These are phyloP conservation scores for Nicotiana rustica DNA, from an alignment of 305 asterid species.

Conservation along the genomic window DNA sequence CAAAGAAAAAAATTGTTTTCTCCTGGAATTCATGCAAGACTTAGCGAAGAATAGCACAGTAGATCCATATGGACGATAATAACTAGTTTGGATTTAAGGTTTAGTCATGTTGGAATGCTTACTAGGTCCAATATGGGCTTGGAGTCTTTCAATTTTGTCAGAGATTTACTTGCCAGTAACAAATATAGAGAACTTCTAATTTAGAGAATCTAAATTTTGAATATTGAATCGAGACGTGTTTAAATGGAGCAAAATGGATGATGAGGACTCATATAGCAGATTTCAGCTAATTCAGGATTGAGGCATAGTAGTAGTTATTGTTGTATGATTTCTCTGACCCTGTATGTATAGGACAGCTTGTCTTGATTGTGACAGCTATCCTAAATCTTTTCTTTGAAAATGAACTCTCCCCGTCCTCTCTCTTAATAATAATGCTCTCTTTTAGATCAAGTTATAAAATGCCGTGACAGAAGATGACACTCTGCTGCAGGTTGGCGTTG, in stretches of 20 bases:
- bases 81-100: neutral
- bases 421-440: neutral
- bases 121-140: neutral
- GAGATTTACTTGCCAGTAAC: too few relatives aligned
- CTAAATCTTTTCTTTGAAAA: neutral
- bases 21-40: too few relatives aligned
- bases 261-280: neutral
- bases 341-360: neutral
- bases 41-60: too few relatives aligned
- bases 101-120: neutral
- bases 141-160: neutral
- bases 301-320: neutral
- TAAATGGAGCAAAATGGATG: neutral
- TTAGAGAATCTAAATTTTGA: too few relatives aligned
- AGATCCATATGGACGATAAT: neutral
- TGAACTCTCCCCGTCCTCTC: neutral
- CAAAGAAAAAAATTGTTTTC: too few relatives aligned
- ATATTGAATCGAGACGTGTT: neutral
- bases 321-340: neutral
- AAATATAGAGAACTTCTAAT: too few relatives aligned
- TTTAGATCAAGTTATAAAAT: neutral
- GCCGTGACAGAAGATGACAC: conserved; percentile 15
- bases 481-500: conserved; percentile 90
- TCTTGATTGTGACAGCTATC: conserved; percentile 29
- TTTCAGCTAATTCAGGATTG: neutral